Base-by-base conservation (phyloP, 768 basidiomycete species). In the Auriscalpium microsporum region DNA sequence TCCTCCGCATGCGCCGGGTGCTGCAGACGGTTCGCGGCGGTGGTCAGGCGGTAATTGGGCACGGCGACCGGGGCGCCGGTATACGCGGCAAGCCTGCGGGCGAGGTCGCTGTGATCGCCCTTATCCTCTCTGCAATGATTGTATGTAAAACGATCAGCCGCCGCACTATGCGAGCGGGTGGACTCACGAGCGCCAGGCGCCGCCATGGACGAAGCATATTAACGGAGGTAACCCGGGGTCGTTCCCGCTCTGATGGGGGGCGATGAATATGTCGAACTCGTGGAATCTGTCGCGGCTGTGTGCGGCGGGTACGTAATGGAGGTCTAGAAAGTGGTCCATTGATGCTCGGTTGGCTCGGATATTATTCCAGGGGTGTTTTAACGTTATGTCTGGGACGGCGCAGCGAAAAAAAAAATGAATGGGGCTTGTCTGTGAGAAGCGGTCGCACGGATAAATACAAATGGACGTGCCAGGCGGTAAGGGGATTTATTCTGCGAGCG, bases 1-100 rank as follows among this genome's bases (percentile, higher is more conserved):
- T 93, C 90, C 60, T 77, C 67, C 16, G 86, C 78, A 64, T 93
- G 90, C 17, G 73, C 73, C 6, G 90, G 90, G 65, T 93, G 90
- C 37, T 67, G 73, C 45, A 87, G 73, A 23, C 60, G 57, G 13
- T 68, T 59, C 55, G 66, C 68, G 17, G 73, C 59, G 7, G 71
- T 70, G 46, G 88, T 87, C 53, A 91, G 78, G 44, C 86, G 81
- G 65, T 91, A 93, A 66, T 93, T 90, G 45, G 86, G 83, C 10
- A 90, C 78, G 2, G 80, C 82, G 45, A 92, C 84, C 1, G 85
- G 71, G 60, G 59, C 80, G 50, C 68, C 65, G 1, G 86, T 83
- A 56, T 68, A 71, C 7, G 62, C 42, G 48, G 73, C 79, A 14
- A 91, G 76, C 21, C 62, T 67, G 53, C 69, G 75, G 6, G 86